These are phyloP conservation scores for Colletotrichum chlorophyti DNA, from an alignment of 2,329 filamentous ascomycete genomes.

Conservation along the genomic window DNA sequence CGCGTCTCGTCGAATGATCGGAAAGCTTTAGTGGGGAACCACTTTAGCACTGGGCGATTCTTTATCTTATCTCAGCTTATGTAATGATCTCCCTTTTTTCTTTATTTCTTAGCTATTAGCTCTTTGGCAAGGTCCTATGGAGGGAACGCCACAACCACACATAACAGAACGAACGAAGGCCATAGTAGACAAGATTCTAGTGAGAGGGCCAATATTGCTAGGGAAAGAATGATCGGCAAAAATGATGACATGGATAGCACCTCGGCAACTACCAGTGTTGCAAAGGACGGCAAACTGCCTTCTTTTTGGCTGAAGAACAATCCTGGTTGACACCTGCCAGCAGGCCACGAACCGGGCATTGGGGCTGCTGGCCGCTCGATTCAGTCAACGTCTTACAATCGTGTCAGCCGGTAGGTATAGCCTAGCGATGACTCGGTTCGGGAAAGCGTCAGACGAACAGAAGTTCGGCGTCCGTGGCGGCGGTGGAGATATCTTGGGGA, in stretches of 20 bases:
- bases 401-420: neutral
- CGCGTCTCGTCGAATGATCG: conserved; percentile 12
- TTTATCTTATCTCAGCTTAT: conserved; percentile 16
- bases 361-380: neutral
- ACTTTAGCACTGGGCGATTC: conserved; percentile 3
- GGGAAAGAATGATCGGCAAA: too few relatives aligned
- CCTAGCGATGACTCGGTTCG: conserved; percentile 2
- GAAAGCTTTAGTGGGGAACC: conserved; percentile 13
- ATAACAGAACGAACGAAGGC: too few relatives aligned
- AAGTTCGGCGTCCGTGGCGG: conserved; percentile 14
- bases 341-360: neutral
- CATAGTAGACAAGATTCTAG: too few relatives aligned
- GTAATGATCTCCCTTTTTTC: too few relatives aligned
- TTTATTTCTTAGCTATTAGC: too few relatives aligned
- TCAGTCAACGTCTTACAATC: neutral
- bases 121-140: too few relatives aligned
- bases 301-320: neutral
- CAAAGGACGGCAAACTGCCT: neutral
- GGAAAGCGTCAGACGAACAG: conserved; percentile 4
- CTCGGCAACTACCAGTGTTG: too few relatives aligned
- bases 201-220: too few relatives aligned
- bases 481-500: neutral
- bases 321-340: conserved; percentile 2
- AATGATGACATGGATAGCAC: neutral
- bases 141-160: too few relatives aligned